Conservation (phyloP, 331 rosid species). For the Malus hybrid region DNA sequence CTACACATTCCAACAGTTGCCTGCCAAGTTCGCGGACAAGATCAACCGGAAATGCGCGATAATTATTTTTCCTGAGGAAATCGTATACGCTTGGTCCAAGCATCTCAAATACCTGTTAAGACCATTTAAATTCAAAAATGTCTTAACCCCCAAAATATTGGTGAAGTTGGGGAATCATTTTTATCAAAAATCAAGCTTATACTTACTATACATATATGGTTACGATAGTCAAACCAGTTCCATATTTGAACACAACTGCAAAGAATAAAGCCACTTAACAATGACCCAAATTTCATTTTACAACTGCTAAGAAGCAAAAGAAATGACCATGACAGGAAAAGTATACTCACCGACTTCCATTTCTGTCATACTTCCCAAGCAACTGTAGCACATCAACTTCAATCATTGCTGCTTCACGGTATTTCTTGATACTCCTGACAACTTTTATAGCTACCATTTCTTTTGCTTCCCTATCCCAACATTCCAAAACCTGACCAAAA, state of each 20-base stretch:
- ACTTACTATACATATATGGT: constrained; percentile 99
- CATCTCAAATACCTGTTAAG: constrained; percentile 99
- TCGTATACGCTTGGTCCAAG: constrained; percentile 99
- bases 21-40: constrained; percentile 99
- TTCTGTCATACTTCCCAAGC: constrained; percentile 80
- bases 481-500: constrained; percentile 94
- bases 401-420: constrained; percentile 91
- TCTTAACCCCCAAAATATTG: constrained; percentile 56
- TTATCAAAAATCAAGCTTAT: constrained; percentile 62
- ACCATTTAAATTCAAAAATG: constrained; percentile 69
- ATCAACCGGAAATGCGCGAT: constrained; percentile 98
- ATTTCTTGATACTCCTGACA: constrained; percentile 81
- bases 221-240: constrained; percentile 29
- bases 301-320: constrained; percentile 13
- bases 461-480: constrained; percentile 91
- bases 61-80: constrained; percentile 99
- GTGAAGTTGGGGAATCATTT: constrained; percentile 59
- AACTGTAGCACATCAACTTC: constrained; percentile 90
- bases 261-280: constrained; percentile 79
- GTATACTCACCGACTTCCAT: constrained; percentile 71
- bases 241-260: constrained; percentile 96
- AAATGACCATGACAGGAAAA: neutral
- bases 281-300: constrained; percentile 20
- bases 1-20: constrained; percentile 99
- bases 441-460: constrained; percentile 96